Conservation (phyloP, 805 yeast genomes). For the Starmerella bacillaris region DNA sequence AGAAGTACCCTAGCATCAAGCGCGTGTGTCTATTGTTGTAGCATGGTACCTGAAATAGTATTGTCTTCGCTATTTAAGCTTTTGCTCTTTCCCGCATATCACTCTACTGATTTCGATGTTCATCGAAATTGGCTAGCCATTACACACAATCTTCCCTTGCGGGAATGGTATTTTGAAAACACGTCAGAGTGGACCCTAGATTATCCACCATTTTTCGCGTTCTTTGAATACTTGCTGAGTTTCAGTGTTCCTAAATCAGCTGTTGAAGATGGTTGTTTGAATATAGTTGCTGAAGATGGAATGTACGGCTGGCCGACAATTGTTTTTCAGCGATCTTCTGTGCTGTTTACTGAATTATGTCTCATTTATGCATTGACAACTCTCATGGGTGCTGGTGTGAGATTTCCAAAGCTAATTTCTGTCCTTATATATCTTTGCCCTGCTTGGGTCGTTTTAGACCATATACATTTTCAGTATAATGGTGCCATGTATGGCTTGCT, state of each 20-base stretch:
- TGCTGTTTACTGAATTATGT: constrained; percentile 55
- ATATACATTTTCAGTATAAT: constrained; percentile 92
- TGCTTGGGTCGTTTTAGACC: constrained; percentile 78
- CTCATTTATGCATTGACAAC: constrained; percentile 29
- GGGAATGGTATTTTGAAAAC: constrained; percentile 70
- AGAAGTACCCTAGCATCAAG: no score
- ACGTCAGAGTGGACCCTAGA: constrained; percentile 84
- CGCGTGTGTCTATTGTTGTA: no score
- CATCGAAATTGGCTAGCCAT: constrained; percentile 95
- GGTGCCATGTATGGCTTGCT: constrained; percentile 81
- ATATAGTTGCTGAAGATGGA: constrained; percentile 41
- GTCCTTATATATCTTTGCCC: constrained; percentile 75
- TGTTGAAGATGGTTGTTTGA: constrained; percentile 57
- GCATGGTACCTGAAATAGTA: no score
- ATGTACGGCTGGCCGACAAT: constrained; percentile 61
- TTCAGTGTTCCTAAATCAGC: constrained; percentile 51
- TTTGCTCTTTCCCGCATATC: constrained; percentile 60
- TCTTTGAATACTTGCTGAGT: constrained; percentile 70
- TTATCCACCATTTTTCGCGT: constrained; percentile 95
- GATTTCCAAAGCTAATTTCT: constrained; percentile 67
- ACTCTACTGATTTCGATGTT: constrained; percentile 92
- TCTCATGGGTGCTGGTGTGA: constrained; percentile 22
- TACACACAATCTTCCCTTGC: constrained; percentile 54
- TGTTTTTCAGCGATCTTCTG: constrained; percentile 66
- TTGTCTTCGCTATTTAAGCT: constrained; percentile 20